phyloP scores from a whole-genome alignment of 345 rosid genomes.

The Cardamine occulta region DNA sequence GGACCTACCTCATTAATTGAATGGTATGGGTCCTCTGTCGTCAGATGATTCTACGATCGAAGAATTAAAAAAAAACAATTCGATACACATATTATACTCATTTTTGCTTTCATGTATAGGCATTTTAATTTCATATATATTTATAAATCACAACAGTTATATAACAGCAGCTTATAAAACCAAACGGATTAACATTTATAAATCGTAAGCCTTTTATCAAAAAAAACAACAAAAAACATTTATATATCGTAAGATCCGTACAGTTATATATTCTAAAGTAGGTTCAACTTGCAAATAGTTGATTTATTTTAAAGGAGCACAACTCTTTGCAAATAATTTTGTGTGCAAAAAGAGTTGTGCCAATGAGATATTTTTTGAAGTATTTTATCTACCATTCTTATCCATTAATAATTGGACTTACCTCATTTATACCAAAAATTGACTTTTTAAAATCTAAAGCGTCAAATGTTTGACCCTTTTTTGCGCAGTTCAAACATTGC shows the following conservation, averaged over 20 bases:
- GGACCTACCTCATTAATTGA: slow-evolving; percentile 23
- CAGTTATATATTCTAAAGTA: not conserved
- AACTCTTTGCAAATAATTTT: not conserved
- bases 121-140: not conserved
- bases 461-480: slow-evolving; percentile 24
- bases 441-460: slow-evolving; percentile 2
- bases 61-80: too few species aligned
- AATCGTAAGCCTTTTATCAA: not conserved
- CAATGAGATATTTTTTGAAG: not conserved
- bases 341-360: slow-evolving; percentile 29
- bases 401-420: not conserved
- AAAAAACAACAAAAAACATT: too few species aligned
- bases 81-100: too few species aligned
- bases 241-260: not conserved
- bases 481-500: slow-evolving; percentile 56
- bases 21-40: not conserved
- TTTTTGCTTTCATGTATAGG: not conserved
- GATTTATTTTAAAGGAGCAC: not conserved
- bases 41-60: not conserved
- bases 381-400: not conserved
- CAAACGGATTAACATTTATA: not conserved
- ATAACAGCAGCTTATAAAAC: not conserved
- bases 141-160: not conserved
- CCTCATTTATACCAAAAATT: slow-evolving; percentile 14
- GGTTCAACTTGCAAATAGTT: not conserved